A percentile compares a stretch with the other conserved stretches of the same genome.
These are phyloP conservation scores for Calycina herbarum DNA, from an alignment of 2,329 filamentous ascomycete genomes.

Conservation along the genomic window DNA sequence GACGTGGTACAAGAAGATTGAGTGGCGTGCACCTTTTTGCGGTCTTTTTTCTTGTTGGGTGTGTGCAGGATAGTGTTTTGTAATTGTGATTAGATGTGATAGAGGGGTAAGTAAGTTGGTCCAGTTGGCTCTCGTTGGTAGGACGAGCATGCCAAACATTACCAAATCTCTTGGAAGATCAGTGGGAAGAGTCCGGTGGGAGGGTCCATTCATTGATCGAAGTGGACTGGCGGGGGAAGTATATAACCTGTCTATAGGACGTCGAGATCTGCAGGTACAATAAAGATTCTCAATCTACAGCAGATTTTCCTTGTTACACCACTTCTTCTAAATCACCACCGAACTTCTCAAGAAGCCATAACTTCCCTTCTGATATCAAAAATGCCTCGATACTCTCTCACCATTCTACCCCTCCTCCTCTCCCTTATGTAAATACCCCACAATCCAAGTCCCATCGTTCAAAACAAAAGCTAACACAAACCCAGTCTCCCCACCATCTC, in stretches of 20 bases:
- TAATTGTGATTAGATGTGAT: slow-evolving; percentile 7
- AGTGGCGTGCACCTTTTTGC: too few relatives aligned
- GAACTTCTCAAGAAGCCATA: too few relatives aligned
- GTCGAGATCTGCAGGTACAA: too few relatives aligned
- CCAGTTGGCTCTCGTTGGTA: not conserved
- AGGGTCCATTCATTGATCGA: not conserved
- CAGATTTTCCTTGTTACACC: too few relatives aligned
- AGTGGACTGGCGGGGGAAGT: too few relatives aligned
- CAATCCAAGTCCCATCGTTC: not conserved
- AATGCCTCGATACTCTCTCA: slow-evolving; percentile 3
- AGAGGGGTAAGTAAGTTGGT: not conserved
- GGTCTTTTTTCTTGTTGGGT: not conserved
- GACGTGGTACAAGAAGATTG: not conserved
- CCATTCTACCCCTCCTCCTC: not conserved
- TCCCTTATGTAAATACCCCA: slow-evolving; percentile 1
- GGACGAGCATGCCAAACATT: not conserved
- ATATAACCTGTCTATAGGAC: too few relatives aligned
- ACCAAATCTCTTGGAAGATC: not conserved
- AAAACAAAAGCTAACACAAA: not conserved
- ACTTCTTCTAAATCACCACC: too few relatives aligned
- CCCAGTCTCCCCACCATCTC: slow-evolving; percentile 5
- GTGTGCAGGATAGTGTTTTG: not conserved
- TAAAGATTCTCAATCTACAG: too few relatives aligned
- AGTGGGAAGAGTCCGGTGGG: slow-evolving; percentile 1
- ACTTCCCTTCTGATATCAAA: not conserved